Base-by-base conservation (phyloP, 23 red algal species). In the Gracilaria gracilis region DNA sequence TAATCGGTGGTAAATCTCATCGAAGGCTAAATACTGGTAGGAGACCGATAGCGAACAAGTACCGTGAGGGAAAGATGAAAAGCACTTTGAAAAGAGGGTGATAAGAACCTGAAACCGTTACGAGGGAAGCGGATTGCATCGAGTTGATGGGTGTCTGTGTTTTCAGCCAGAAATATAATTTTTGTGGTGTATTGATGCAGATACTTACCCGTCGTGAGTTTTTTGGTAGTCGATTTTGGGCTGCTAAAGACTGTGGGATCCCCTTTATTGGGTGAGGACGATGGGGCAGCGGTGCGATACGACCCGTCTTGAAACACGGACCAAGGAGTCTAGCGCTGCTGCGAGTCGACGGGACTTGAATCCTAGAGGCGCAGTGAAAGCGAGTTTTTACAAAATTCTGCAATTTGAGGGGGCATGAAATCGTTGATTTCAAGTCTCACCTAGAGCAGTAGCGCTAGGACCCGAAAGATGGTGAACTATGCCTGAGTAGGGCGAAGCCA, bases 261-360 rank as follows among this genome's bases (percentile, higher is more conserved):
- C 83, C 61, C 66, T 70, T 72, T 72, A 86, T 27, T 75, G 40
- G 83, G 61, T 86, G 83, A 70, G 66, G 66, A 86, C 83, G 66
- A 74, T 46, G 62, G 83, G 23, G 40, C 39, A 48, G 67, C 61
- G 83, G 48, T 69, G 86, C 67, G 72, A 58, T 94, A 51, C 81
- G 87, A 91, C 87, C 85, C 87, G 80, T 91, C 94, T 96, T 96
- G 94, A 96, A 96, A 96, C 94, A 96, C 94, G 94, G 94, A 96
- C 94, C 94, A 96, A 96, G 94, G 94, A 96, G 94, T 96, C 94
- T 91, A 96, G 81, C 94, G 78, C 78, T 67, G 75, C 39, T 83
- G 94, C 94, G 87, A 96, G 94, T 96, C 84, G 65, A 82, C 58
- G 81, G 92, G 92, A 76, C 40, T 79, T 0, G 28, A 90, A 64